phyloP scores from a whole-genome alignment of 805 yeast genomes.

The Priceomyces haplophilus region DNA sequence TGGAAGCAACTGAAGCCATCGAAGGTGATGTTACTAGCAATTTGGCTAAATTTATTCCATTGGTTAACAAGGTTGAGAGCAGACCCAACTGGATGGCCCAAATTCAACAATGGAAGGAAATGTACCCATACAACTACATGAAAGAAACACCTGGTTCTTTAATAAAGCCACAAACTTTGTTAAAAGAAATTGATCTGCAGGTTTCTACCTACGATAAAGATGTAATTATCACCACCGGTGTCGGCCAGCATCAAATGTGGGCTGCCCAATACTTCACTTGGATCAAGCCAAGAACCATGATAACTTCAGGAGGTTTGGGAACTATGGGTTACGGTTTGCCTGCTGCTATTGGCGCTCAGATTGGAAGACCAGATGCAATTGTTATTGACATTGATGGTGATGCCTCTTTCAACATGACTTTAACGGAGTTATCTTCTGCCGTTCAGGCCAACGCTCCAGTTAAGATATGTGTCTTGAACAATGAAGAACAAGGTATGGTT shows the following conservation, averaged over 20 bases:
- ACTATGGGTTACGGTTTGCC: slow-evolving; percentile 99
- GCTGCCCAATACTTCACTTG: slow-evolving; percentile 97
- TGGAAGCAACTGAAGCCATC: slow-evolving; percentile 91
- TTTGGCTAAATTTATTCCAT: slow-evolving; percentile 69
- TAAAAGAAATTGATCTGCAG: slow-evolving; percentile 72
- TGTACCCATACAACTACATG: slow-evolving; percentile 83
- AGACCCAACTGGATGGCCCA: slow-evolving; percentile 79
- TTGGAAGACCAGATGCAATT: slow-evolving; percentile 89
- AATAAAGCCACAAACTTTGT: slow-evolving; percentile 91
- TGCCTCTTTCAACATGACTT: slow-evolving; percentile 98
- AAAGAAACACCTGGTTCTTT: slow-evolving; percentile 73
- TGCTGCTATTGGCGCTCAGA: slow-evolving; percentile 97
- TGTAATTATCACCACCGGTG: slow-evolving; percentile 93
- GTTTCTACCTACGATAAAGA: slow-evolving; percentile 63
- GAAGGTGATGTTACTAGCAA: slow-evolving; percentile 93
- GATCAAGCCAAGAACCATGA: slow-evolving; percentile 87
- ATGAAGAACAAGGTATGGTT: slow-evolving; percentile 99
- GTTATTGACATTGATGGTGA: slow-evolving; percentile 98
- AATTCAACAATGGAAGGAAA: slow-evolving; percentile 76
- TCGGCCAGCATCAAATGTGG: slow-evolving; percentile 99
- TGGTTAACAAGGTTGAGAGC: slow-evolving; percentile 56
- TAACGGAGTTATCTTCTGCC: slow-evolving; percentile 89
- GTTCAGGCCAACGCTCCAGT: slow-evolving; percentile 92
- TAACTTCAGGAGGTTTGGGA: slow-evolving; percentile 98
- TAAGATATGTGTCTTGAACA: slow-evolving; percentile 84